Conservation (phyloP, 495 filamentous ascomycete species). For the Aspergillus olivimuriae region DNA sequence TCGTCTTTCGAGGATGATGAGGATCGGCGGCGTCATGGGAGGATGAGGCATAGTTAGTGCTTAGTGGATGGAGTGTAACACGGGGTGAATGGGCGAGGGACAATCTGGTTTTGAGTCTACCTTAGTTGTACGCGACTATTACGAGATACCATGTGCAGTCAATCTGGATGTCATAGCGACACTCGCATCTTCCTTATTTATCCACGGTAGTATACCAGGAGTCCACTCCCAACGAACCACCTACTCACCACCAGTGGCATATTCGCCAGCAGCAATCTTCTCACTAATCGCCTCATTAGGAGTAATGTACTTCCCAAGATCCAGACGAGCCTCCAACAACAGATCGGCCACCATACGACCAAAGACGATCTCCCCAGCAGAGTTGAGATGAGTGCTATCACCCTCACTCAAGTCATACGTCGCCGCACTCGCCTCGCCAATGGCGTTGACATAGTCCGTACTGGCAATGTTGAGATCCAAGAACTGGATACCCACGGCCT, state of each 20-base stretch:
- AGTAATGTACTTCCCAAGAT: conserved; percentile 3
- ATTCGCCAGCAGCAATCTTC: conserved; percentile 8
- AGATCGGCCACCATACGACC: conserved; percentile 7
- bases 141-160: too few relatives aligned
- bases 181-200: too few relatives aligned
- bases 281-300: conserved; percentile 7
- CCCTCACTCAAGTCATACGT: conserved; percentile 7
- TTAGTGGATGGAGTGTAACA: neutral
- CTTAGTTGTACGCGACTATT: neutral
- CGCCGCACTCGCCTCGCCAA: conserved; percentile 7
- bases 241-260: conserved; percentile 8
- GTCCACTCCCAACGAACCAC: neutral
- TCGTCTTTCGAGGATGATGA: conserved; percentile 28
- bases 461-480: conserved; percentile 9
- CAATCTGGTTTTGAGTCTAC: neutral
- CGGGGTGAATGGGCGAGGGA: too few relatives aligned
- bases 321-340: conserved; percentile 2
- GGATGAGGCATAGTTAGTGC: neutral
- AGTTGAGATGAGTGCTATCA: conserved; percentile 4
- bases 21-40: neutral
- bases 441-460: conserved; percentile 7
- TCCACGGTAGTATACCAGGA: too few relatives aligned
- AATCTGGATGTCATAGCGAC: too few relatives aligned
- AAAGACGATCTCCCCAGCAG: conserved; percentile 6
- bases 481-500: conserved; percentile 4